phyloP scores from a whole-genome alignment of 2,329 filamentous ascomycete species.

The Talaromyces funiculosus region DNA sequence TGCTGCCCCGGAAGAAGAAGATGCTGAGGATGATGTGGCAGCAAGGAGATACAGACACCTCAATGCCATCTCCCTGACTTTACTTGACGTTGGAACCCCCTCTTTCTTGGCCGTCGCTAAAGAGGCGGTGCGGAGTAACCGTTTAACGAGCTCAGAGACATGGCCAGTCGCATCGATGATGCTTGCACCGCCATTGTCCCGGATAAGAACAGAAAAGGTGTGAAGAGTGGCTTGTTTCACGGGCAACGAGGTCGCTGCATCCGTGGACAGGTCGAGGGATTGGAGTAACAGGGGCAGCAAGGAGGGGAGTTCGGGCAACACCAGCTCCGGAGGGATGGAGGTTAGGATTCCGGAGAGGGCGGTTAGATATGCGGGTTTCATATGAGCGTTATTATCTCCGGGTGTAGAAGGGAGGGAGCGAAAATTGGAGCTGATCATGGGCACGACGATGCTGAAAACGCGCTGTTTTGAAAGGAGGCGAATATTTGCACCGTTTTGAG shows the following conservation, averaged over 20 bases:
- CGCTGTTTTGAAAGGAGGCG: slow-evolving; percentile 60
- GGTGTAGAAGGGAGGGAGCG: slow-evolving; percentile 32
- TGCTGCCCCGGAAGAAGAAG: background rate
- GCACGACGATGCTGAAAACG: slow-evolving; percentile 55
- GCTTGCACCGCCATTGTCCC: slow-evolving; percentile 47
- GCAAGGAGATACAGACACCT: slow-evolving; percentile 37
- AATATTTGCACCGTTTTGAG: slow-evolving; percentile 56
- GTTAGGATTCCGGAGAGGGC: slow-evolving; percentile 58
- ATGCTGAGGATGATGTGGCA: slow-evolving; percentile 12
- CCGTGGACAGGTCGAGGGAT: slow-evolving; percentile 46
- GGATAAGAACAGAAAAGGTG: slow-evolving; percentile 54
- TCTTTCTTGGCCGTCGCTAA: slow-evolving; percentile 15
- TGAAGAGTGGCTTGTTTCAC: slow-evolving; percentile 58
- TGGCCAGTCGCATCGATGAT: slow-evolving; percentile 51
- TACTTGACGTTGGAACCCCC: slow-evolving; percentile 6
- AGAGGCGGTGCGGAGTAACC: slow-evolving; percentile 48
- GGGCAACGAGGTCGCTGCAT: slow-evolving; percentile 24
- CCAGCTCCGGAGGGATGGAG: slow-evolving; percentile 54
- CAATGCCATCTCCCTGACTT: slow-evolving; percentile 31
- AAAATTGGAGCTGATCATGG: slow-evolving; percentile 51
- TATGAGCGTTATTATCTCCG: slow-evolving; percentile 15
- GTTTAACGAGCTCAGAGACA: slow-evolving; percentile 50
- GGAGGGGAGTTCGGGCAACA: slow-evolving; percentile 53
- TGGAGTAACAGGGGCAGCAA: slow-evolving; percentile 59
- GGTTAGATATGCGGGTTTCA: slow-evolving; percentile 58